Base-by-base conservation (phyloP, 2,329 filamentous ascomycete genomes). In the Alternaria sp. region DNA sequence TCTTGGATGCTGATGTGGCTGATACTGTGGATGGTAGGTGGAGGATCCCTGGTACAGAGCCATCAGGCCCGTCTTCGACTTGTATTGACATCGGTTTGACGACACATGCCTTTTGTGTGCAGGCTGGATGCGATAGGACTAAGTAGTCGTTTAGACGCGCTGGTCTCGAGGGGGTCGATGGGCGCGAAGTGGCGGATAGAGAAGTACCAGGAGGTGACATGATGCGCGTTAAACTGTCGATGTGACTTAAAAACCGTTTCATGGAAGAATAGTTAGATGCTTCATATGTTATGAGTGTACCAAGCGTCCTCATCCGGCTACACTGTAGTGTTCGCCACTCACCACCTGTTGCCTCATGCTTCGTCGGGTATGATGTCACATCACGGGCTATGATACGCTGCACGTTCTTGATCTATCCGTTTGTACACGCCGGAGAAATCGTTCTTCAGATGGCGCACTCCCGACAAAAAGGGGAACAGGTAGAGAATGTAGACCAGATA, bases 201-300 rank as follows among this genome's bases (percentile, higher is more conserved):
- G 51, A 59, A 8, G 44, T 50, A 1, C 10, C n/a, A 12, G 44
- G 57, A 49, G 44, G 28, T 3, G 22, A 55, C 51, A 59, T 59
- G 3, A n/a, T 49, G 16, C 22, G 36, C 27, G 28, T 49, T 14
- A 44, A 12, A 12, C 36, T 43, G n/a, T 59, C 28, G n/a, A 59
- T 50, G 16, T 44, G 36, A 18, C 9, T 43, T 10, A 59, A 36
- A 12, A 59, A 28, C 10, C 36, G 44, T 50, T 38, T 50, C 51
- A 50, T 55, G 51, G 3, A 10, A 54, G n/a, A 36, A 12, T 12
- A 3, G 12, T 0, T 8, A 25, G 20, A 40, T 20, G n/a, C 18
- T 20, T 20, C 10, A 5, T 20, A 5, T 9, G 22, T 38, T 14
- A 9, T 4, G 10, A 5, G 12, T 16, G 28, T 16, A 22, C 1